Evolutionary conservation across 73 alveolate genomes (phyloP), one percentile per base, ranked within the genome.

Genomic region (Breviolum minutum): DNA sequence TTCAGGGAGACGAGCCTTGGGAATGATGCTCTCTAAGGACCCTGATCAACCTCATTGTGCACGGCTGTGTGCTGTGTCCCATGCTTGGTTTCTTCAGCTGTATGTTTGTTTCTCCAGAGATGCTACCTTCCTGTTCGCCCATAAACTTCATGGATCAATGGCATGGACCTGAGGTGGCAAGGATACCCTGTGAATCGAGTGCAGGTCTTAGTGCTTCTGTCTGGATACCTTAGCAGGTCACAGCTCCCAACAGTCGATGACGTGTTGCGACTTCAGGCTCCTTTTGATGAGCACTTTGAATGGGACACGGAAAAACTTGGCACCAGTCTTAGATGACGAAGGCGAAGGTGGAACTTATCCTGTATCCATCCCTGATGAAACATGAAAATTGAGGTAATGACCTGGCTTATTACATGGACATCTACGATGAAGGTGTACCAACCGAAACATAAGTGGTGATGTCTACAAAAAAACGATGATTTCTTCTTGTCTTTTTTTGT

Each of bases 31-130:
- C 48, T 68, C n/a, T 66, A 62, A 92, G 98, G 98, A 92, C 62
- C 98, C 98, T 6, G 98, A 92, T 63, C 98, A 92, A 68, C 98
- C 98, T 14, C 98, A 92, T 68, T 92, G 98, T 92, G 98, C 98
- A 17, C 98, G 98, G 91, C 98, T 92, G 63, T 92, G 98, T 61
- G 98, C 98, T 74, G 98, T 92, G 98, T 69, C 91, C 74, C 81
- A 22, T 22, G 70, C 63, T n/a, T 63, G 82, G n/a, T 0, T 30
- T 8, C 22, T 26, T 64, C 62, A 87, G 22, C 60, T n/a, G 48
- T n/a, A 19, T 8, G 62, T 27, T 26, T 29, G 14, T 7, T 22
- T 63, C 76, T 8, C 27, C 91, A 13, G 3, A 40, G 54, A 3
- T 40, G 54, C 54, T 40, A 40, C 54, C 54, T 40, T 2, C 54